Evolutionary conservation across 371 early-diverging fungal species (phyloP), one percentile per base, ranked within the genome.

Genomic region (Mortierella sp.): DNA sequence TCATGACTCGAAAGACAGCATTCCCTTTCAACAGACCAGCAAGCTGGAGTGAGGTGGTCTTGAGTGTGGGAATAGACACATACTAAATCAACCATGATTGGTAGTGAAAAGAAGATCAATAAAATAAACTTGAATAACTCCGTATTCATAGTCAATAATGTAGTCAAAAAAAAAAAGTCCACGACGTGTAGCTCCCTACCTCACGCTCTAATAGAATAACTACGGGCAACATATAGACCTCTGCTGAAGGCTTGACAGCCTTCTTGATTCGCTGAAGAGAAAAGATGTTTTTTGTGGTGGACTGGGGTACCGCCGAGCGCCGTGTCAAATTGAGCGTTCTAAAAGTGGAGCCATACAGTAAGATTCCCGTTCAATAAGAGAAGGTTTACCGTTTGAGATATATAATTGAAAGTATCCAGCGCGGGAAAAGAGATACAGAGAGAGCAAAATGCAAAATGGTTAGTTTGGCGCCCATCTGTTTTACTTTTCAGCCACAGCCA

Each of bases 11-110:
- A 62, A 91, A 79, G 16, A 87, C 78, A 5, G 83, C 84, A 73
- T 87, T 90, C 40, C 90, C 90, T 61, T 84, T 78, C 22, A 68
- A 72, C 16, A 91, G 58, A 20, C 91, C 92, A 1, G 87, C 85
- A 28, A 85, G 79, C 49, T 83, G 78, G 37, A 91, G 63, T 18
- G 90, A 87, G 1, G 88, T 90, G 5, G 74, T 79, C 66, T 85
- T 71, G 54, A 91, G 75, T 24, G 74, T 68, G 32, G 72, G 65
- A 40, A 89, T 85, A 1, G 89, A 86, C 9, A 76, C 68, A 65
- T 83, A 90, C 90, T 90, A 54, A n/a, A 51, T 51, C n/a, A n/a
- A 51, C 18, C 35, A 35, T 28, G 28, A 35, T n/a, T 16, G 14
- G 8, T 24, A 63, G 16, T 18, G 1, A 37, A n/a, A 54, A 54